Evolutionary conservation across 257 asterid species (phyloP), one percentile per base, ranked within the genome.

Genomic region (Scutellaria baicalensis): DNA sequence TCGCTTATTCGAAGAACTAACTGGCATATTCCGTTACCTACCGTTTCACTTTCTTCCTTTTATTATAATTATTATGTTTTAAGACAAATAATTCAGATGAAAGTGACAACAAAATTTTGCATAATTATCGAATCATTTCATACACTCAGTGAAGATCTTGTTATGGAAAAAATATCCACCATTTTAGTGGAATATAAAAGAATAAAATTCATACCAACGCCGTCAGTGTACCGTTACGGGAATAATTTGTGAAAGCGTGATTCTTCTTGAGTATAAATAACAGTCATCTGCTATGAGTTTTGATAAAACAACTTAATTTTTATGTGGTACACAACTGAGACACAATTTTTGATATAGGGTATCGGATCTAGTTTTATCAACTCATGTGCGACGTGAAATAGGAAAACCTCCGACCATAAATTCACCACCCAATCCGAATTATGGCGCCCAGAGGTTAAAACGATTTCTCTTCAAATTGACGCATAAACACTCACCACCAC

Each of bases 381-480:
- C 67, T 64, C 40, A 31, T 59, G 59, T 59, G 62, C 57, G 16
- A 7, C 71, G 69, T 70, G 27, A 71, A 65, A 43, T 21, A 69
- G 47, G 54, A 16, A 54, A 68, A 56, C 65, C 63, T 52, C 75
- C 67, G 55, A 18, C 76, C 82, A 75, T 68, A 74, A 31, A 52
- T 50, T 58, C 39, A 47, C 68, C 71, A 27, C 33, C 69, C 18
- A 2, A 18, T 14, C 50, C 33, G 17, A 63, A 74, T 72, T 45
- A 89, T 89, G 96, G 92, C 92, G 6, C 66, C 64, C 63, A 73
- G 79, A 77, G 92, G 96, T 82, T 73, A 4, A 70, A 70, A 27
- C 69, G 71, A 72, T 17, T 18, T 6, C 38, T 65, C 57, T 7
- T 18, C 27, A 23, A 38, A 6, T 71, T 59, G 57, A n/a, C 20